Evolutionary conservation across 2,329 filamentous ascomycete species (phyloP).

Genomic region (Verruconis gallopava): DNA sequence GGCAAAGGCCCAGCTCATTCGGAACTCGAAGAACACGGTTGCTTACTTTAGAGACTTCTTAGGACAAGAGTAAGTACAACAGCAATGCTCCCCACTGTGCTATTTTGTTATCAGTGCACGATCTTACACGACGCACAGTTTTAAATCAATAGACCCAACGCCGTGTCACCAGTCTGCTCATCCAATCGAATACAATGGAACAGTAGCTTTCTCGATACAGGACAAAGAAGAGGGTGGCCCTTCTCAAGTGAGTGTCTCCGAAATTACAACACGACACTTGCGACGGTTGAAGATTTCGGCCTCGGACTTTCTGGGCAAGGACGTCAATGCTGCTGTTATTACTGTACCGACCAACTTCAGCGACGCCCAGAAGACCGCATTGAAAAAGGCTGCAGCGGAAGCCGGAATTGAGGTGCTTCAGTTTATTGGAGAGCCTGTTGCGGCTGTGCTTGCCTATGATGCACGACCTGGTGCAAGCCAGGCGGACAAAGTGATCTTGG

Average conservation of each 20-base stretch:
- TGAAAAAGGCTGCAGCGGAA: slow-evolving; percentile 63
- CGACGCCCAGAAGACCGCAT: slow-evolving; percentile 71
- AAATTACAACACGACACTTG: slow-evolving; percentile 75
- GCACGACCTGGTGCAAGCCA: slow-evolving; percentile 56
- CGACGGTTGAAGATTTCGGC: slow-evolving; percentile 70
- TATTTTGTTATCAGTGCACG: background rate
- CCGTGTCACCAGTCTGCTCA: slow-evolving; percentile 90
- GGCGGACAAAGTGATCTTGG: slow-evolving; percentile 74
- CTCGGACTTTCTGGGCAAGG: slow-evolving; percentile 82
- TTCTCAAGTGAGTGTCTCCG: slow-evolving; percentile 63
- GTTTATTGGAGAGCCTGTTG: slow-evolving; percentile 81
- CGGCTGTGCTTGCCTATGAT: slow-evolving; percentile 82
- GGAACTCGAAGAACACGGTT: slow-evolving; percentile 86
- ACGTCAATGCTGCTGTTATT: slow-evolving; percentile 88
- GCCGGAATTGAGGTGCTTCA: slow-evolving; percentile 84
- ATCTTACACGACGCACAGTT: slow-evolving; percentile 34
- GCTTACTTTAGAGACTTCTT: slow-evolving; percentile 94
- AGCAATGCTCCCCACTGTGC: background rate
- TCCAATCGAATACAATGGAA: slow-evolving; percentile 59
- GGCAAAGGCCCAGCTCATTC: slow-evolving; percentile 84
- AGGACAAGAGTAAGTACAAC: slow-evolving; percentile 63
- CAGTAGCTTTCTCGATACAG: slow-evolving; percentile 69
- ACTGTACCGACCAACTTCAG: slow-evolving; percentile 88
- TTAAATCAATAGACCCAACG: slow-evolving; percentile 92
- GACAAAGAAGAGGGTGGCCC: slow-evolving; percentile 46